Conservation (phyloP, 192 early-diverging fungal genomes). For the Rhizophagus clarus region DNA sequence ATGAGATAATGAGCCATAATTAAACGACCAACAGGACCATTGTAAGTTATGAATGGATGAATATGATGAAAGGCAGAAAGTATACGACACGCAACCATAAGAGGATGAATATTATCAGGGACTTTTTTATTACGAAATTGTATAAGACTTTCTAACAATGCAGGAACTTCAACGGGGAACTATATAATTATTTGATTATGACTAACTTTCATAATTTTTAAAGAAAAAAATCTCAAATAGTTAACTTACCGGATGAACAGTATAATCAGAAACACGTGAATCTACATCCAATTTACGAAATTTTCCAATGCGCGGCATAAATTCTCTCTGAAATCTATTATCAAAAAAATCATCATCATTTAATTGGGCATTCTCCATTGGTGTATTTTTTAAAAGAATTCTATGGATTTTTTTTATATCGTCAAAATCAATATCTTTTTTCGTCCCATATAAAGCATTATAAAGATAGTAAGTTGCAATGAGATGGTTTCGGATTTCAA, state of each 20-base stretch:
- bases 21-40: conserved; percentile 21
- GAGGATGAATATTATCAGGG: background rate
- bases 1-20: conserved; percentile 24
- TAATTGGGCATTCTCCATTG: background rate
- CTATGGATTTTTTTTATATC: conserved; percentile 17
- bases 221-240: background rate
- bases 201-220: too few relatives aligned
- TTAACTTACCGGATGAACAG: conserved; percentile 20
- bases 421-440: conserved; percentile 1
- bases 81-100: conserved; percentile 16
- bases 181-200: too few relatives aligned
- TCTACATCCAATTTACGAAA: background rate
- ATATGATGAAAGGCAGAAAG: conserved; percentile 24
- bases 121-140: conserved; percentile 10
- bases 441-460: background rate
- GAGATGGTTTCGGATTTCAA: conserved; percentile 24
- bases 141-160: conserved; percentile 19
- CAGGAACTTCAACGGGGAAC: background rate
- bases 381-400: conserved; percentile 19
- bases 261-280: background rate
- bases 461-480: conserved; percentile 22
- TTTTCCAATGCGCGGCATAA: background rate
- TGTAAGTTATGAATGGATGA: conserved; percentile 26
- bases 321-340: too few relatives aligned
- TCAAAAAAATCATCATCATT: background rate